Percentiles rank a stretch among this genome's conserved stretches.
Conservation (phyloP, 2,329 filamentous ascomycete species). For the Ophiocordyceps sinensis region DNA sequence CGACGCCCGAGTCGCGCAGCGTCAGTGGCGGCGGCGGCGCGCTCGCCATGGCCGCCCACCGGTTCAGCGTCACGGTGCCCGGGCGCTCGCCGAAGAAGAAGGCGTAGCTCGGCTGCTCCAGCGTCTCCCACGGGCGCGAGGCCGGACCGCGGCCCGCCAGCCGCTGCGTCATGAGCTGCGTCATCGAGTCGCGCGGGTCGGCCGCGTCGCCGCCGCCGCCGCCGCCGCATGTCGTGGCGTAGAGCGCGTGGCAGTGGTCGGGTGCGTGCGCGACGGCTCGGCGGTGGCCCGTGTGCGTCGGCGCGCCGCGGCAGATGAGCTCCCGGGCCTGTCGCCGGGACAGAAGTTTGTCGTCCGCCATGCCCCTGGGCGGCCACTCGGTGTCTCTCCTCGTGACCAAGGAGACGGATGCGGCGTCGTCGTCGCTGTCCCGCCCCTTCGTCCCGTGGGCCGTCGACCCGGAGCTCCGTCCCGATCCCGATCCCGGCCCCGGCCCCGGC, state of each 20-base stretch:
- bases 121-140: conserved; percentile 48
- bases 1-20: conserved; percentile 41
- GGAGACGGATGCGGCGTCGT: neutral
- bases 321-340: conserved; percentile 27
- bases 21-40: conserved; percentile 38
- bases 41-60: conserved; percentile 49
- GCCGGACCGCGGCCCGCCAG: conserved; percentile 28
- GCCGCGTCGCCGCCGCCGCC: conserved; percentile 29
- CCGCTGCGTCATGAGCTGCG: conserved; percentile 41
- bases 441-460: too few species aligned
- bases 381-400: neutral
- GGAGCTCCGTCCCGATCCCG: neutral
- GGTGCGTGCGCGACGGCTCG: conserved; percentile 38
- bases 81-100: conserved; percentile 52
- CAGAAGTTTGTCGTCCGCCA: neutral
- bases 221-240: conserved; percentile 33
- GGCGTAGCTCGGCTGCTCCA: conserved; percentile 60
- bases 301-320: conserved; percentile 42
- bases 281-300: conserved; percentile 40
- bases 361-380: neutral
- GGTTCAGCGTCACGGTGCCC: conserved; percentile 58
- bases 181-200: conserved; percentile 40
- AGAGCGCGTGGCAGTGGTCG: conserved; percentile 41
- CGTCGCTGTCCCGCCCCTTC: neutral
- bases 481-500: conserved; percentile 6